Base-by-base conservation (phyloP, 495 filamentous ascomycete species). In the Rhypophila decipiens region DNA sequence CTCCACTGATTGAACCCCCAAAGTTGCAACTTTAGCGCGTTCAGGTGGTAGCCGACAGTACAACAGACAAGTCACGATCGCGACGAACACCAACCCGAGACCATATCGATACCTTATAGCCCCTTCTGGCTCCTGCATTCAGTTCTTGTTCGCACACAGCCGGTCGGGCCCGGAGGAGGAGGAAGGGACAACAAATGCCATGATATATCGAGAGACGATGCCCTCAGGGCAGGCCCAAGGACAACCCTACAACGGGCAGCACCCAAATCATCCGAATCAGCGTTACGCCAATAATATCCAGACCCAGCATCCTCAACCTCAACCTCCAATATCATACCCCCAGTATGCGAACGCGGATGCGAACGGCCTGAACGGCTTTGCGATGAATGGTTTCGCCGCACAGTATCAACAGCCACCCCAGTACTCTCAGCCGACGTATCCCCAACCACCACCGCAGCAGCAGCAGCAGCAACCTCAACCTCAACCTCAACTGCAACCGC, bases 201-300 rank as follows among this genome's bases (percentile, higher is more conserved):
- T 70, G 66, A 68, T 56, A 54, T 70, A 66, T 60, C 61, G 63
- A 49, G 64, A 60, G 57, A 59, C 63, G 45, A 65, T 70, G 58
- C 71, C 71, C 55, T 63, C 63, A 47, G 69, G 64, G 42, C 66
- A 71, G 53, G 61, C 56, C 41, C 72, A 63, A 57, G 69, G 64
- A 39, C 66, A 71, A 52, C 59, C 56, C 42, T 73, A 63, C 58
- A 57, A 65, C 53, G 58, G 58, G 57, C 68, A 72, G 11, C 49
- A 46, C 40, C 53, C 53, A n/a, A n/a, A n/a, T n/a, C n/a, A n/a
- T n/a, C n/a, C n/a, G 31, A 49, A 40, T 24, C 56, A 46, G n/a
- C 35, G 24, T 13, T 47, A 52, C 24, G 35, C 42, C 10, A 49
- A 52, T 13, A 35, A 41, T 21, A 53, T 51, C 23, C 55, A 56